Evolutionary conservation across 2,329 filamentous ascomycete genomes (phyloP), one percentile per base, ranked within the genome.

Genomic region (Penicillium sp.): DNA sequence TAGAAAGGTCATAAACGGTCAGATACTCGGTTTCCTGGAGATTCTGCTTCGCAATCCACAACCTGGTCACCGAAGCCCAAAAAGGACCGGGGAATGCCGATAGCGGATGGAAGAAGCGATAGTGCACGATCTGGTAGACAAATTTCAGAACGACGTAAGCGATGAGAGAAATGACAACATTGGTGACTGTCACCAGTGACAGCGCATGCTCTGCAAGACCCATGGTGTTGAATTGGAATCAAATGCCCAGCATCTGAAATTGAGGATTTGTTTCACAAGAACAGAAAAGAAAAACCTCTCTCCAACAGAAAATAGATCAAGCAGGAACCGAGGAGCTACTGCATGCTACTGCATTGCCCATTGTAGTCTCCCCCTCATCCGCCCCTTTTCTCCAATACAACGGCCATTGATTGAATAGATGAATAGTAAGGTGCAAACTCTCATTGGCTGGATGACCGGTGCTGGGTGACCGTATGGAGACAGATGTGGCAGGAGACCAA

Each of bases 21-120:
- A 79, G 68, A 53, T 78, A 76, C 68, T 85, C 83, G 24, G 82
- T 81, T 54, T 76, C 80, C 45, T 77, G 78, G 28, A 83, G 56
- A 61, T 83, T 84, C 71, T 85, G 82, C 65, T 80, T 84, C 53
- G 82, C 79, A 56, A 85, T 81, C 82, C 83, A 86, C 10, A 86
- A 73, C 50, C 80, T 72, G n/a, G 84, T 85, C 17, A 86, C 81
- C 56, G 78, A 80, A 28, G 76, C 84, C 81, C 82, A 85, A 67
- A 86, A 86, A 0, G 83, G 82, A 3, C 85, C 85, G 0, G 84
- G 84, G 64, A 85, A 86, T 35, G 78, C 76, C 19, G 79, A 72
- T 4, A 87, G 73, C 12, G 84, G 83, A 62, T 86, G 83, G 55
- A 85, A 83, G 73, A 83, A 83, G 38, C 71, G 70, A 62, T 81